Conservation (phyloP, 2,329 filamentous ascomycete species). For the Bimuria novae-zelandiae region DNA sequence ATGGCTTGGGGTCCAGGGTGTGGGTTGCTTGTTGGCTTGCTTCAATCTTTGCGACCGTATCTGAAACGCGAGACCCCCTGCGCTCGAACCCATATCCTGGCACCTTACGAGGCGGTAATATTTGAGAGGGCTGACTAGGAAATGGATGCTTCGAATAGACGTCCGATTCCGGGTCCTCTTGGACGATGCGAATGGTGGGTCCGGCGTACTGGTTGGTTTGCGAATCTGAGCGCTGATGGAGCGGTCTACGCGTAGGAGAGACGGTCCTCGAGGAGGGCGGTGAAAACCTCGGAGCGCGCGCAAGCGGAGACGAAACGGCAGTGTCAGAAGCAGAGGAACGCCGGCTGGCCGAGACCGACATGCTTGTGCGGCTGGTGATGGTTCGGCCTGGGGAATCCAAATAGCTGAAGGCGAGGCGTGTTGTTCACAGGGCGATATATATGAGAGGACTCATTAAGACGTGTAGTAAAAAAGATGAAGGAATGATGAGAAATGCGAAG, state of each 20-base stretch:
- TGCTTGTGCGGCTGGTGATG: conserved; percentile 27
- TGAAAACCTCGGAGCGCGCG: conserved; percentile 36
- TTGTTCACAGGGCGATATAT: conserved; percentile 24
- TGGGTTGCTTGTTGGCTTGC: conserved; percentile 22
- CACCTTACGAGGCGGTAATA: conserved; percentile 45
- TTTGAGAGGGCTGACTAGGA: conserved; percentile 46
- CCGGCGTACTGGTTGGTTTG: conserved; percentile 43
- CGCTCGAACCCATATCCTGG: conserved; percentile 46
- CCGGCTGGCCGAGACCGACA: conserved; percentile 34
- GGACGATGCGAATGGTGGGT: conserved; percentile 48
- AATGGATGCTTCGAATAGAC: conserved; percentile 48
- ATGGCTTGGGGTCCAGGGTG: conserved; percentile 40
- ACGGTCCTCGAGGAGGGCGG: conserved; percentile 37
- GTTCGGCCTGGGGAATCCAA: conserved; percentile 23
- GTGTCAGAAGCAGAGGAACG: conserved; percentile 32
- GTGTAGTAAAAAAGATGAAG: conserved; percentile 22
- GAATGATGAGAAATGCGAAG: conserved; percentile 25
- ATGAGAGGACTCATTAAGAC: conserved; percentile 41
- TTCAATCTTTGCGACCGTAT: conserved; percentile 45
- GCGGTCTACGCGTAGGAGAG: conserved; percentile 41
- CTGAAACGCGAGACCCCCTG: conserved; percentile 47
- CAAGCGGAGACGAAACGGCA: conserved; percentile 29
- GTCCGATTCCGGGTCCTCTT: conserved; percentile 37
- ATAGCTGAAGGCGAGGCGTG: conserved; percentile 27
- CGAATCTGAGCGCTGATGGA: conserved; percentile 46